These are phyloP conservation scores for Cordyceps militaris DNA, from an alignment of 2,329 filamentous ascomycete species.

Conservation along the genomic window DNA sequence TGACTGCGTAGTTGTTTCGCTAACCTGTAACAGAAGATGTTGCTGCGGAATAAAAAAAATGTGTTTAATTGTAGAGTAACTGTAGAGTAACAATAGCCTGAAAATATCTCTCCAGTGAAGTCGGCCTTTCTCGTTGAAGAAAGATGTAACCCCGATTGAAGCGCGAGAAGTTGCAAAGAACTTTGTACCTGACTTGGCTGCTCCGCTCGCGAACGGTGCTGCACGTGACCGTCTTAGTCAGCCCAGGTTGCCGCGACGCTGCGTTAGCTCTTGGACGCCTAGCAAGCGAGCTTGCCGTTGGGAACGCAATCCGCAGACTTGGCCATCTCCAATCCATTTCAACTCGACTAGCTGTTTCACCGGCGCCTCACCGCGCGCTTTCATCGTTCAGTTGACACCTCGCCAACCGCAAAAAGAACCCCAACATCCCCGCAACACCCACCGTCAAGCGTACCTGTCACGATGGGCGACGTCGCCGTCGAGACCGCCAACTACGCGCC, in stretches of 20 bases:
- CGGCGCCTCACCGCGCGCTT: neutral
- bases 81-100: too few species aligned
- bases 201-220: neutral
- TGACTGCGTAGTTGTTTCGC: too few species aligned
- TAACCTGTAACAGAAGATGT: too few species aligned
- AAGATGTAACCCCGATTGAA: neutral
- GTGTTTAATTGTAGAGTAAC: too few species aligned
- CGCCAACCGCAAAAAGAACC: neutral
- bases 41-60: too few species aligned
- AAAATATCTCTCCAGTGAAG: too few species aligned
- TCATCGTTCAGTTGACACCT: neutral
- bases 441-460: constrained; percentile 20
- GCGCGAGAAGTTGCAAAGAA: too few species aligned
- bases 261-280: constrained; percentile 12
- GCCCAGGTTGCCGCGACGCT: constrained; percentile 1
- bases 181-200: neutral
- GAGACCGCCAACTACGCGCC: constrained; percentile 70
- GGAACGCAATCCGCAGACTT: neutral
- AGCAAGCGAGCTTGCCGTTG: constrained; percentile 2
- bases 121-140: too few species aligned
- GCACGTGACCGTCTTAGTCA: constrained; percentile 11
- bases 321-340: neutral
- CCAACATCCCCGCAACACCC: too few species aligned
- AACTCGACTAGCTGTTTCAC: neutral
- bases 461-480: constrained; percentile 82